A percentile compares a stretch with the other conserved stretches of the same genome.
Evolutionary conservation across 306 rosid genomes (phyloP).

Genomic region (Fragaria nilgerrensis): DNA sequence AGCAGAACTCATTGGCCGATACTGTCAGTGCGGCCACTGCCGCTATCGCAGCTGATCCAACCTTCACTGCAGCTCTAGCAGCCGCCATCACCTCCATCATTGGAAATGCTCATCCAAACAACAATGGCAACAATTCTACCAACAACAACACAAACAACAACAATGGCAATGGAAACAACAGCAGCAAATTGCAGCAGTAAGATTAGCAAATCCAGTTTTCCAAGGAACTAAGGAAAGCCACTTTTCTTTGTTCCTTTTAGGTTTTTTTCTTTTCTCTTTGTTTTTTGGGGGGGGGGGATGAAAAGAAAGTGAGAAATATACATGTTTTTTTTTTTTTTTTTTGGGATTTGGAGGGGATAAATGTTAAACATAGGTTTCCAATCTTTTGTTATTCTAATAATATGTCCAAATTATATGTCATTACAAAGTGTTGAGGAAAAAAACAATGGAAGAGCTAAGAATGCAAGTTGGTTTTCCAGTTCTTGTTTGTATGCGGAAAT

Average conservation of each 20-base stretch:
- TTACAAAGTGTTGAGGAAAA: neutral
- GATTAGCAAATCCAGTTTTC: conserved; percentile 35
- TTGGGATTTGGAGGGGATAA: neutral
- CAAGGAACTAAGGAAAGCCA: conserved; percentile 24
- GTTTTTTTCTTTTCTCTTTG: neutral
- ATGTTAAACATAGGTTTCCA: conserved; percentile 22
- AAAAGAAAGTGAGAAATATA: conserved; percentile 23
- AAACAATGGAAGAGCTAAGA: conserved; percentile 8
- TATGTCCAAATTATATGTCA: conserved; percentile 25
- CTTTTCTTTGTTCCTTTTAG: conserved; percentile 3
- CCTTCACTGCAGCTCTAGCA: conserved; percentile 60
- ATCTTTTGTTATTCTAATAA: conserved; percentile 31
- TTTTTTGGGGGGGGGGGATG: conserved; percentile 8
- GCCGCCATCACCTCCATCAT: conserved; percentile 65
- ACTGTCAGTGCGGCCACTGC: conserved; percentile 54
- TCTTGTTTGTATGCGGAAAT: conserved; percentile 23
- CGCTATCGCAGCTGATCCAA: conserved; percentile 75
- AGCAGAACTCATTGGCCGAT: conserved; percentile 40
- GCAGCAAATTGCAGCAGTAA: conserved; percentile 37
- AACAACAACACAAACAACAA: conserved; percentile 18
- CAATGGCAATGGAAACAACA: conserved; percentile 16
- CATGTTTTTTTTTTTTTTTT: neutral
- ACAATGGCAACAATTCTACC: conserved; percentile 11
- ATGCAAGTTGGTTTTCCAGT: conserved; percentile 15
- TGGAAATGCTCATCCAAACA: conserved; percentile 41